Conservation (phyloP, 495 filamentous ascomycete genomes). For the Penicillium pulvis region DNA sequence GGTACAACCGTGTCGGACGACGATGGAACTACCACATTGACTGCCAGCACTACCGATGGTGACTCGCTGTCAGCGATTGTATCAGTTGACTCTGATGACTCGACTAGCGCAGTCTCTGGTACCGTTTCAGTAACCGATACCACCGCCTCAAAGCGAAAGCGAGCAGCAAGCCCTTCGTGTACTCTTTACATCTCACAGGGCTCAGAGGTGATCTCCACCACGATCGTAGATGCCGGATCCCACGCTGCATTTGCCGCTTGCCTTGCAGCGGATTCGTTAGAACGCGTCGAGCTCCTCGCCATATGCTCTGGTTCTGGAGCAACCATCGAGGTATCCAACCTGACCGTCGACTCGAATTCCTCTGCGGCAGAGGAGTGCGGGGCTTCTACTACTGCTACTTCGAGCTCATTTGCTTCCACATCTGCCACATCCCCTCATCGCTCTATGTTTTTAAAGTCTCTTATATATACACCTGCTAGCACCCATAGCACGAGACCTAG, state of each 20-base stretch:
- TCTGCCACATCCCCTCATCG: neutral
- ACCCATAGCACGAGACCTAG: neutral
- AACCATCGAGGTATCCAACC: neutral
- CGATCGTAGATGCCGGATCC: neutral
- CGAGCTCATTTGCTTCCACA: neutral
- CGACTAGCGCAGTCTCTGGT: neutral
- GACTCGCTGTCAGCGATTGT: neutral
- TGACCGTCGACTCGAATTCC: neutral
- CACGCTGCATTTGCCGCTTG: neutral
- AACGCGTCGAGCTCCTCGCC: neutral
- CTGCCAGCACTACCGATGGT: conserved; percentile 1
- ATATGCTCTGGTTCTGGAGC: neutral
- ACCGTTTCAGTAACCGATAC: neutral
- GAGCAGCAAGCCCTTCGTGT: neutral
- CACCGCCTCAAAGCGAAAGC: neutral
- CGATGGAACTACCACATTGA: neutral
- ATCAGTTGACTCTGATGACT: conserved; percentile 1
- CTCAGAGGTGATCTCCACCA: neutral
- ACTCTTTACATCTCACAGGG: neutral
- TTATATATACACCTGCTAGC: too few relatives aligned
- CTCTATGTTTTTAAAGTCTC: too few relatives aligned
- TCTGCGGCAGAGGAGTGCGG: neutral
- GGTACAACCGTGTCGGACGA: neutral
- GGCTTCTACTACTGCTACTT: neutral
- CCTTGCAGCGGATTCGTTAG: neutral